Conservation (phyloP, 495 filamentous ascomycete genomes). For the Astrothelium macrocarpum region DNA sequence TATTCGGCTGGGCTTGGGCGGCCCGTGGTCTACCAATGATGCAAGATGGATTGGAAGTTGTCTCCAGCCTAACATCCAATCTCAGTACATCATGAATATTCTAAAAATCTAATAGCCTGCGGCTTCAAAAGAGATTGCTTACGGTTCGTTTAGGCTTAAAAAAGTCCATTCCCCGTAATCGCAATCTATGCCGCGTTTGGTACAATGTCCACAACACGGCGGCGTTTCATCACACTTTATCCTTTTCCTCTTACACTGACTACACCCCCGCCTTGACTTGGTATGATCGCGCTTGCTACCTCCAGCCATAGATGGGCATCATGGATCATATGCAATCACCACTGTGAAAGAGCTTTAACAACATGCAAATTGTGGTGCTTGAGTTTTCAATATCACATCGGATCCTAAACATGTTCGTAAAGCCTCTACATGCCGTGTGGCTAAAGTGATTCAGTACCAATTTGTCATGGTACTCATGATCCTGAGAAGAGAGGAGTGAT, state of each 20-base stretch:
- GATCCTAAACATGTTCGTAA: no score
- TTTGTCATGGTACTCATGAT: no score
- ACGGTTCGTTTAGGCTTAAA: background rate
- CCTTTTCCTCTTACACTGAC: background rate
- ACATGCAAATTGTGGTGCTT: no score
- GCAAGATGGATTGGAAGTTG: background rate
- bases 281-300: background rate
- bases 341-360: no score
- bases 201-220: background rate
- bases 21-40: background rate
- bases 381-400: background rate
- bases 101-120: background rate
- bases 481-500: no score
- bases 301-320: no score
- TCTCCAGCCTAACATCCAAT: background rate
- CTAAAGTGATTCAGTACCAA: background rate
- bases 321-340: no score
- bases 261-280: background rate
- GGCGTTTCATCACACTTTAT: conserved; percentile 1
- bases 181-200: background rate
- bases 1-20: background rate
- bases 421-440: no score
- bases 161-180: background rate
- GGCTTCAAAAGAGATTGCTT: background rate
- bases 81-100: background rate